phyloP scores from a whole-genome alignment of 352 stramenopile genomes.

The Blastocystis sp. region DNA sequence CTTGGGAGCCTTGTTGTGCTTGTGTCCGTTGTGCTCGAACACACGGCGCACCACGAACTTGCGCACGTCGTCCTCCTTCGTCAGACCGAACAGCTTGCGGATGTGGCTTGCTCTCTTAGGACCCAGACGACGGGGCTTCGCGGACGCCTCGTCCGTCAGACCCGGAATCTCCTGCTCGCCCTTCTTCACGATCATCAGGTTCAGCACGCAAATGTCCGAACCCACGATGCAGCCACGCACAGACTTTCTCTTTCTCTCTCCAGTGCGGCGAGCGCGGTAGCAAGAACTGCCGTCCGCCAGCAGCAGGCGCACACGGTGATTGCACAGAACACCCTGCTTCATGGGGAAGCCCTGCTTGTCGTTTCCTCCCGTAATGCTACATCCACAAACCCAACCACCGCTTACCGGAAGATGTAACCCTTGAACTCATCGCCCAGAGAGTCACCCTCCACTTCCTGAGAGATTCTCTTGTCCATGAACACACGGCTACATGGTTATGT shows the following conservation, averaged over 20 bases:
- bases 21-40: slow-evolving; percentile 96
- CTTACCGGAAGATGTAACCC: slow-evolving; percentile 73
- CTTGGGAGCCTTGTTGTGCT: slow-evolving; percentile 92
- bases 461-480: slow-evolving; percentile 99
- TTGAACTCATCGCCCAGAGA: slow-evolving; percentile 97
- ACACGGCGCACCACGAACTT: slow-evolving; percentile 97
- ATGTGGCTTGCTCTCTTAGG: slow-evolving; percentile 99
- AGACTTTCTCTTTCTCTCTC: slow-evolving; percentile 95
- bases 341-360: slow-evolving; percentile 99
- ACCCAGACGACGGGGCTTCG: slow-evolving; percentile 84
- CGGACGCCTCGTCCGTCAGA: slow-evolving; percentile 84
- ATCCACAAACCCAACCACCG: slow-evolving; percentile 32
- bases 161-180: slow-evolving; percentile 85
- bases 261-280: slow-evolving; percentile 75
- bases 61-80: slow-evolving; percentile 96
- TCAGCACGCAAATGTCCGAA: slow-evolving; percentile 95
- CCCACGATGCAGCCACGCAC: slow-evolving; percentile 97
- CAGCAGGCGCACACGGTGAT: slow-evolving; percentile 93
- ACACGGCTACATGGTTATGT: slow-evolving; percentile 49
- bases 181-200: slow-evolving; percentile 94
- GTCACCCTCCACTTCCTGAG: slow-evolving; percentile 93
- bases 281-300: slow-evolving; percentile 90
- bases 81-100: slow-evolving; percentile 98
- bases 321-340: slow-evolving; percentile 98
- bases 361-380: slow-evolving; percentile 95